Evolutionary conservation across 78 protist species (phyloP).

Genomic region (Planoprotostelium fungivorum): DNA sequence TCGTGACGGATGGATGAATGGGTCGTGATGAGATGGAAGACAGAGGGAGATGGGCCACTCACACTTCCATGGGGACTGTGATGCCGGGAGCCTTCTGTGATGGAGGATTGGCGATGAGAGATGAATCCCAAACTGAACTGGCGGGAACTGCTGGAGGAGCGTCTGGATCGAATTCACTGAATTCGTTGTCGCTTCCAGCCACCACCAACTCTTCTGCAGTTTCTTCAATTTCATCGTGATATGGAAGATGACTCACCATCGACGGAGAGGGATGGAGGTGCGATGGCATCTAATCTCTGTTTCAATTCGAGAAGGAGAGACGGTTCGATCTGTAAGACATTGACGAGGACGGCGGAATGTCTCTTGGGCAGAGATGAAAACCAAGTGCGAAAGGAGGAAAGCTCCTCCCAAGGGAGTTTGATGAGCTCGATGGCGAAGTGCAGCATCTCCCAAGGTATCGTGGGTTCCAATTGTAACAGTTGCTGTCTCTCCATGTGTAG

Average conservation of each 20-base stretch:
- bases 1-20: not conserved
- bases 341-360: conserved; percentile 30
- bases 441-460: conserved; percentile 43
- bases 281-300: conserved; percentile 26
- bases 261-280: not conserved
- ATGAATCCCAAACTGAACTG: not conserved
- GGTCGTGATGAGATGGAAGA: not conserved
- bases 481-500: conserved; percentile 17
- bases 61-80: not conserved
- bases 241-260: not conserved
- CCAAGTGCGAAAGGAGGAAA: conserved; percentile 34
- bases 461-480: conserved; percentile 32
- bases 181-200: not conserved
- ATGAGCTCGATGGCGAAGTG: conserved; percentile 45
- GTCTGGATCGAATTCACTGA: conserved; percentile 1
- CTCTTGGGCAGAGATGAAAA: conserved; percentile 27
- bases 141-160: conserved; percentile 1
- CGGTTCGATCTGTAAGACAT: conserved; percentile 47
- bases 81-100: not conserved
- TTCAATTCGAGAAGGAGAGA: conserved; percentile 21
- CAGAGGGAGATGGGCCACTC: not conserved
- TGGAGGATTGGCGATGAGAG: conserved; percentile 1
- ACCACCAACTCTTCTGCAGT: not conserved
- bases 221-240: not conserved
- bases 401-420: conserved; percentile 22